Evolutionary conservation across 2,329 filamentous ascomycete genomes (phyloP).

Genomic region (Cadophora malorum): DNA sequence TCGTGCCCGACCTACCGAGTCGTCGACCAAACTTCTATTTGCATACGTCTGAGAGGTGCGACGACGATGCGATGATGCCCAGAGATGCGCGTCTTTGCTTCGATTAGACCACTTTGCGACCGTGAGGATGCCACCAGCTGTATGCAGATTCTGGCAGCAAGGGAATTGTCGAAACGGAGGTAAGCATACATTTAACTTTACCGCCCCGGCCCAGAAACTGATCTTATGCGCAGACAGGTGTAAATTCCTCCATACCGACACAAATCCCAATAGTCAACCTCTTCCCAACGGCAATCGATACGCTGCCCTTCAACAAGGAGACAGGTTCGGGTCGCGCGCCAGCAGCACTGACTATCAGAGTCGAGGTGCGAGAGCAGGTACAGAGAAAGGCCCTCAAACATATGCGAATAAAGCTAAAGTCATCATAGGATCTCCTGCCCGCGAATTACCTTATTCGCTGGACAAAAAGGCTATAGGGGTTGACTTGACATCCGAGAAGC

Average conservation of each 20-base stretch:
- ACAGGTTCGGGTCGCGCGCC: conserved; percentile 30
- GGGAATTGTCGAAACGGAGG: conserved; percentile 63
- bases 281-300: conserved; percentile 46
- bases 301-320: conserved; percentile 40
- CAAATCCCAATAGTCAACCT: conserved; percentile 40
- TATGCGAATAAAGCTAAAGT: conserved; percentile 23
- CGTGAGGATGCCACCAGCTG: conserved; percentile 22
- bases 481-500: conserved; percentile 74
- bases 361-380: conserved; percentile 28
- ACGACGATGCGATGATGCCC: conserved; percentile 12
- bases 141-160: conserved; percentile 68
- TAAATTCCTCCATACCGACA: conserved; percentile 62
- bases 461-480: conserved; percentile 60
- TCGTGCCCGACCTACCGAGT: background rate
- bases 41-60: background rate
- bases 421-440: conserved; percentile 13
- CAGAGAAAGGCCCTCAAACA: conserved; percentile 16
- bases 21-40: background rate
- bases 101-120: conserved; percentile 9
- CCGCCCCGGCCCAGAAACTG: conserved; percentile 22
- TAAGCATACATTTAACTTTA: conserved; percentile 22
- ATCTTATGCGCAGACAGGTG: conserved; percentile 56
- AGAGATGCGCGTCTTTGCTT: conserved; percentile 15
- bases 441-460: conserved; percentile 37
- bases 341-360: conserved; percentile 34